A percentile compares a stretch with the other conserved stretches of the same genome.
These are phyloP conservation scores for Uromyces viciae-fabae DNA, from an alignment of 1,284 basidiomycete species.

Conservation along the genomic window DNA sequence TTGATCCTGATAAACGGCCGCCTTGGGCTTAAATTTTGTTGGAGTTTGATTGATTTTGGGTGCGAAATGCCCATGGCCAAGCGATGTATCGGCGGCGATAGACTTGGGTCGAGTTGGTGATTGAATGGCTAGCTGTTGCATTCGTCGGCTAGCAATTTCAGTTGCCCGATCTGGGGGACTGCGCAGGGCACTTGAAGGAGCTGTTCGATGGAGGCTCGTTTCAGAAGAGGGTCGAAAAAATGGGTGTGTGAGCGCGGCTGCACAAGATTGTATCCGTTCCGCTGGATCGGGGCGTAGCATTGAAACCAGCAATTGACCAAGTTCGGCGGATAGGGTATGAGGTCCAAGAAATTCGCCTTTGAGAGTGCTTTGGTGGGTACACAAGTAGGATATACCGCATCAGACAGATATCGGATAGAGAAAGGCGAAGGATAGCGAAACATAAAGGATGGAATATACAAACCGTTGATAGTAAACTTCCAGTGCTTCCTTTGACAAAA, in stretches of 20 bases:
- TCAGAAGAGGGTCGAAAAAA: constrained; percentile 61
- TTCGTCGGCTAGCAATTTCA: neutral
- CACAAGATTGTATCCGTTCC: constrained; percentile 63
- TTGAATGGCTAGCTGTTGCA: neutral
- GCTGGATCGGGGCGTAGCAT: constrained; percentile 76
- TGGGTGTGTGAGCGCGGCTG: constrained; percentile 64
- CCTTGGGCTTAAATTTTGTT: neutral
- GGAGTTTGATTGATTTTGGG: neutral
- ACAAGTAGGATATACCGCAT: constrained; percentile 46
- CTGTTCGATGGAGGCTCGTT: neutral
- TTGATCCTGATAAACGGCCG: neutral
- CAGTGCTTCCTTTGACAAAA: constrained; percentile 72
- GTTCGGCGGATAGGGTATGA: constrained; percentile 44
- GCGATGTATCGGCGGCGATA: neutral
- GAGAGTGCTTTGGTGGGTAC: neutral
- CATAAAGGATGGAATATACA: neutral
- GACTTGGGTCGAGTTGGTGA: neutral
- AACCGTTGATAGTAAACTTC: constrained; percentile 72
- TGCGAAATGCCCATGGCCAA: no score
- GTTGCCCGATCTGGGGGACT: neutral
- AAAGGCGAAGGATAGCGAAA: neutral
- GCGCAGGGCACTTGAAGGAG: neutral
- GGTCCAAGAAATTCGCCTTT: constrained; percentile 33
- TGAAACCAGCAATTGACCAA: constrained; percentile 65
- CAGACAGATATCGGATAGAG: neutral